Evolutionary conservation across 345 rosid genomes (phyloP).

Genomic region (Euphorbia peplus): DNA sequence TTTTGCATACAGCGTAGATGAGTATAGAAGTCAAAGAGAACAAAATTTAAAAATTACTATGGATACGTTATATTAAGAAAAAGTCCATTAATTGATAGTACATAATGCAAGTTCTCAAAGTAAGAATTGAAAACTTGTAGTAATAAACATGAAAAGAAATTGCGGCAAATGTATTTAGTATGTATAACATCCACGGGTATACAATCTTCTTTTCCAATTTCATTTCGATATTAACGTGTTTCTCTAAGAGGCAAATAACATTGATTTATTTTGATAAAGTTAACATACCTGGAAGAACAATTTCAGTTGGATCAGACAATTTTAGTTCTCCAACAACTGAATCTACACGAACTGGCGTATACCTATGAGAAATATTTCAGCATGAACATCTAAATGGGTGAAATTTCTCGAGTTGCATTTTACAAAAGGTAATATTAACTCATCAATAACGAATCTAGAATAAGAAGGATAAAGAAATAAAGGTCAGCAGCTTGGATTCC

Average conservation of each 20-base stretch:
- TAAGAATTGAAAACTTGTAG: not conserved
- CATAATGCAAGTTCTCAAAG: not conserved
- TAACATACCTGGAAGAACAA: conserved; percentile 76
- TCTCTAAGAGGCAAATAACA: not conserved
- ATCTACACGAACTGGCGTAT: conserved; percentile 95
- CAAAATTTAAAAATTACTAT: no score
- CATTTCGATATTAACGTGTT: not conserved
- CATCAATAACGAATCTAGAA: not conserved
- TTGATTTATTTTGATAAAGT: conserved; percentile 4
- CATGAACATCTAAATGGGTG: conserved; percentile 12
- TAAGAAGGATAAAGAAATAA: not conserved
- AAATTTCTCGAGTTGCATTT: not conserved
- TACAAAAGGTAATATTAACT: not conserved
- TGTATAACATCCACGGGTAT: not conserved
- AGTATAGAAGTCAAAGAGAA: not conserved
- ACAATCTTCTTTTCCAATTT: not conserved
- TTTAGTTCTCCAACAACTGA: conserved; percentile 70
- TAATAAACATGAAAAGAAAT: no score
- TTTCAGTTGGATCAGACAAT: conserved; percentile 69
- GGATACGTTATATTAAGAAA: no score
- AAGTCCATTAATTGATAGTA: not conserved
- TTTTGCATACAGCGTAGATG: not conserved
- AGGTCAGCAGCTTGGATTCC: not conserved
- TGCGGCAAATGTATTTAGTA: not conserved
- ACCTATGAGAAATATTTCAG: conserved; percentile 44